These are phyloP conservation scores for Lumnitzera littorea DNA, from an alignment of 345 rosid species.

Conservation along the genomic window DNA sequence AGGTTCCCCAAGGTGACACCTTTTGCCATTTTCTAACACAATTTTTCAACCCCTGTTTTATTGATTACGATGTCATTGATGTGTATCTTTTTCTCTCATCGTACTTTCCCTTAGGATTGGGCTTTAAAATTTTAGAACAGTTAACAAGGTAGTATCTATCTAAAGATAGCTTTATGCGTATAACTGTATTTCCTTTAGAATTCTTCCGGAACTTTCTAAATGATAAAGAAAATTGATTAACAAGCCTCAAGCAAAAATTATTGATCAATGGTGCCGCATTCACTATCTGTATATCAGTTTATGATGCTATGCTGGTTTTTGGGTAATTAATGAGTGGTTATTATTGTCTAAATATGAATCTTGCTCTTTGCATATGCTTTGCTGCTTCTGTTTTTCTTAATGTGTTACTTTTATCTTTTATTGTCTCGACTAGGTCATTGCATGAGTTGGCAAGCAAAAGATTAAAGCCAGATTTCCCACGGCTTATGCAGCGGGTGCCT, in stretches of 20 bases:
- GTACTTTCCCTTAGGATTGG: too few relatives aligned
- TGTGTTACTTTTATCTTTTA: background rate
- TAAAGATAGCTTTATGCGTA: too few relatives aligned
- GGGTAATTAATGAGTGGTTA: background rate
- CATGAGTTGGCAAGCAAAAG: conserved; percentile 70
- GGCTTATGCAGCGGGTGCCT: conserved; percentile 61
- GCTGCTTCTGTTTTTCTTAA: background rate
- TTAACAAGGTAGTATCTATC: too few relatives aligned
- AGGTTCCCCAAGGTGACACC: conserved; percentile 72
- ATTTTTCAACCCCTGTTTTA: background rate
- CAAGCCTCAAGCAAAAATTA: too few relatives aligned
- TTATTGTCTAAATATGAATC: background rate
- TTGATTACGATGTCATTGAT: background rate
- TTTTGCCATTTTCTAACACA: conserved; percentile 6
- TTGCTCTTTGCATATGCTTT: background rate
- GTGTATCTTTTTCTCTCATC: background rate
- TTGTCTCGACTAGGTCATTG: conserved; percentile 32
- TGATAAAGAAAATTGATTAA: too few relatives aligned
- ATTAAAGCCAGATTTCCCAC: conserved; percentile 56
- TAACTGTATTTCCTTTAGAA: too few relatives aligned
- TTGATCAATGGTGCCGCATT: too few relatives aligned
- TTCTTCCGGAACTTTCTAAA: too few relatives aligned
- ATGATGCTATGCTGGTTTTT: too few relatives aligned
- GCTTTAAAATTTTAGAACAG: too few relatives aligned
- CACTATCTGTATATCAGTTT: too few relatives aligned